A percentile compares a stretch with the other conserved stretches of the same genome.
Conservation (phyloP, 495 filamentous ascomycete species). For the Xylaria curta region DNA sequence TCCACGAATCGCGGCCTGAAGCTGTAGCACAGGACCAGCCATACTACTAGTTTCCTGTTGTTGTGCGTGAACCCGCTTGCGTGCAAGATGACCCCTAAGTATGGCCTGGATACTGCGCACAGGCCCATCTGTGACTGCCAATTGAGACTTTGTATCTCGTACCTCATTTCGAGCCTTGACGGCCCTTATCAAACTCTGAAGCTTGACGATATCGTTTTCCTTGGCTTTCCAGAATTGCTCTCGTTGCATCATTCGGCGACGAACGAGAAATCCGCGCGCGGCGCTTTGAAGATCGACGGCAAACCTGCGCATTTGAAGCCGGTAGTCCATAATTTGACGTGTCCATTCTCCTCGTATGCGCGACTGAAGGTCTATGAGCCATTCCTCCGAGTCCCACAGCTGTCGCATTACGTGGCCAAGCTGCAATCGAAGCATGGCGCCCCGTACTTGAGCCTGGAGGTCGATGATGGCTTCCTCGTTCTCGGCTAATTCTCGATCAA, state of each 20-base stretch:
- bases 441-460: slow-evolving; percentile 86
- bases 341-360: slow-evolving; percentile 73
- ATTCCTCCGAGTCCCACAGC: slow-evolving; percentile 87
- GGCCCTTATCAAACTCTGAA: slow-evolving; percentile 87
- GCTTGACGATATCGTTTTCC: slow-evolving; percentile 71
- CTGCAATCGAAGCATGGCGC: slow-evolving; percentile 75
- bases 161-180: slow-evolving; percentile 74
- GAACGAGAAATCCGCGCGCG: slow-evolving; percentile 78
- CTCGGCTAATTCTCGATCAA: slow-evolving; percentile 81
- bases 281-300: slow-evolving; percentile 78
- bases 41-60: slow-evolving; percentile 57
- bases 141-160: slow-evolving; percentile 65
- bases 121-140: slow-evolving; percentile 62
- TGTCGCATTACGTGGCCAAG: slow-evolving; percentile 84
- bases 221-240: slow-evolving; percentile 73
- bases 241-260: slow-evolving; percentile 65
- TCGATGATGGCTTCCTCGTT: slow-evolving; percentile 74
- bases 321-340: slow-evolving; percentile 77
- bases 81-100: slow-evolving; percentile 64
- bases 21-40: slow-evolving; percentile 51
- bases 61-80: slow-evolving; percentile 58
- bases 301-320: slow-evolving; percentile 78
- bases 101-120: slow-evolving; percentile 74
- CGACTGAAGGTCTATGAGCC: slow-evolving; percentile 81
- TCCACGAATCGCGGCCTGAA: slow-evolving; percentile 63